These are phyloP conservation scores for Dacryopinax primogenitus DNA, from an alignment of 768 basidiomycete species.

Conservation along the genomic window DNA sequence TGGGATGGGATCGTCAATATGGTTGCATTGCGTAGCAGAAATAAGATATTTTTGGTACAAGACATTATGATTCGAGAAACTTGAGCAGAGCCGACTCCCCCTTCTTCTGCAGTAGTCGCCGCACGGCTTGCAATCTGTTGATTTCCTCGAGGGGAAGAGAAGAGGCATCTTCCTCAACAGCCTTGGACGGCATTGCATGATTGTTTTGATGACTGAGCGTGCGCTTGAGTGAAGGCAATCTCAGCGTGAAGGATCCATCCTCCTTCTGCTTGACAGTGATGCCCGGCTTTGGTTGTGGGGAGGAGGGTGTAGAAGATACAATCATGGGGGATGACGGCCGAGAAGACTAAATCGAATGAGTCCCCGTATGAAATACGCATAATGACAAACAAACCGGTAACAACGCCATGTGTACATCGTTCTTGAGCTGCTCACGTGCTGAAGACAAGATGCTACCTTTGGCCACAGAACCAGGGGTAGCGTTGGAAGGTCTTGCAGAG, in stretches of 20 bases:
- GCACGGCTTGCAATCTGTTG: neutral
- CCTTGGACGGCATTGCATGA: neutral
- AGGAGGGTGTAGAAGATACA: neutral
- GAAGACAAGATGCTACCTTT: neutral
- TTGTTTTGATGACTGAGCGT: neutral
- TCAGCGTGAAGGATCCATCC: neutral
- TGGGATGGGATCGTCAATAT: neutral
- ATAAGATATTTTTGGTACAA: constrained; percentile 1
- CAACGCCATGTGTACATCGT: neutral
- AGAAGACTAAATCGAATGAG: neutral
- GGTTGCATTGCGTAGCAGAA: neutral
- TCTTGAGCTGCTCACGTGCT: neutral
- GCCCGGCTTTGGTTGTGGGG: constrained; percentile 2
- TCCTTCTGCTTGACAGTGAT: constrained; percentile 9
- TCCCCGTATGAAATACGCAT: neutral
- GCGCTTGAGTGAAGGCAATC: neutral
- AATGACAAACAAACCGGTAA: neutral
- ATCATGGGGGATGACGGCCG: neutral
- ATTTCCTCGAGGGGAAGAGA: neutral
- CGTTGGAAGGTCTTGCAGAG: neutral
- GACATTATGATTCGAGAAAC: neutral
- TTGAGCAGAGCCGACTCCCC: neutral
- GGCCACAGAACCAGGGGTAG: neutral
- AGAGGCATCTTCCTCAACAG: neutral
- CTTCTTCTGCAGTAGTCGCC: neutral